Percentiles rank a stretch among this genome's conserved stretches.
phyloP scores from a whole-genome alignment of 768 basidiomycete species.

The Mycena metata region DNA sequence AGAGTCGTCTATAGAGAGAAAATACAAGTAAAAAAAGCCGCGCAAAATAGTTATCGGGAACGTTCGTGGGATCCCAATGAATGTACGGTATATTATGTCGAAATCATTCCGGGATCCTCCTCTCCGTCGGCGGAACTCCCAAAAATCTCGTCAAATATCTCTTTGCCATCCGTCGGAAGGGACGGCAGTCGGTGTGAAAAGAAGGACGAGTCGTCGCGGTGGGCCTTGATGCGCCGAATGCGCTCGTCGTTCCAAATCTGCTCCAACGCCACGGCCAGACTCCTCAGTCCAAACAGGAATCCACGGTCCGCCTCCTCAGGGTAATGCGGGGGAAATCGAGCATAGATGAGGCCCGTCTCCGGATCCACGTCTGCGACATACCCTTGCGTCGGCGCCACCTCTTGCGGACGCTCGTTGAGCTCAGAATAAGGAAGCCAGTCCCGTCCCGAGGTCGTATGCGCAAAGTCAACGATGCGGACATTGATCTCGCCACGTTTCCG shows the following conservation, averaged over 20 bases:
- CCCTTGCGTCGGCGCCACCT: slow-evolving; percentile 71
- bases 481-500: slow-evolving; percentile 92
- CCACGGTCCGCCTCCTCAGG: slow-evolving; percentile 92
- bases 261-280: slow-evolving; percentile 80
- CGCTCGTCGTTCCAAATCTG: slow-evolving; percentile 92
- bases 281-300: slow-evolving; percentile 92
- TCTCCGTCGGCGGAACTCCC: slow-evolving; percentile 54
- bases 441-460: slow-evolving; percentile 95
- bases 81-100: slow-evolving; percentile 60
- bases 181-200: slow-evolving; percentile 69
- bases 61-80: slow-evolving; percentile 24
- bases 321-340: slow-evolving; percentile 95
- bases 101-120: slow-evolving; percentile 83
- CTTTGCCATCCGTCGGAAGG: slow-evolving; percentile 78
- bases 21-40: slow-evolving; percentile 30
- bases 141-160: slow-evolving; percentile 85
- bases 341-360: slow-evolving; percentile 86
- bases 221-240: slow-evolving; percentile 72
- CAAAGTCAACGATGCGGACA: slow-evolving; percentile 98
- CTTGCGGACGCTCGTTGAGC: slow-evolving; percentile 60
- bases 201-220: slow-evolving; percentile 67
- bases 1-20: slow-evolving; percentile 39
- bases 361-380: slow-evolving; percentile 88
- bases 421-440: slow-evolving; percentile 85
- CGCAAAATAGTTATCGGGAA: slow-evolving; percentile 36